phyloP scores from a whole-genome alignment of 2,329 filamentous ascomycete species.

The Incumbomyces delicatus region DNA sequence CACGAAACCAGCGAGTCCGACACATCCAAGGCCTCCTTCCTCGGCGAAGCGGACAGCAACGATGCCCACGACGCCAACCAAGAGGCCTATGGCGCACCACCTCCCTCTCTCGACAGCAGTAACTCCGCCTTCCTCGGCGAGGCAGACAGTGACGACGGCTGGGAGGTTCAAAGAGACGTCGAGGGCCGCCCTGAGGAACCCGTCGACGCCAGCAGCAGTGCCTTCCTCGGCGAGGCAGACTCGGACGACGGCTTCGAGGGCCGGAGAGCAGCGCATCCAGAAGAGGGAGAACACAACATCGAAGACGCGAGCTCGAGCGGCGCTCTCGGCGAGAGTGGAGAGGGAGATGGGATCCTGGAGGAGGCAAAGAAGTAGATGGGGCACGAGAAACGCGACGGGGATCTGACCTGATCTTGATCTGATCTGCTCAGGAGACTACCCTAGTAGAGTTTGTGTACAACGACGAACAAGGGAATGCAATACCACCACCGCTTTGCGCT shows the following conservation, averaged over 20 bases:
- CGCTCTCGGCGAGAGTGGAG: constrained; percentile 13
- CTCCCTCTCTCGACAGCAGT: constrained; percentile 10
- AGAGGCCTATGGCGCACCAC: constrained; percentile 9
- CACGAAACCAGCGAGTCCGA: too few relatives aligned
- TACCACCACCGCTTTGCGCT: too few relatives aligned
- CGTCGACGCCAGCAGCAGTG: constrained; percentile 11
- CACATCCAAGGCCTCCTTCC: constrained; percentile 9
- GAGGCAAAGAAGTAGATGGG: not conserved
- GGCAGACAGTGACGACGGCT: constrained; percentile 14
- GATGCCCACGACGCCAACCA: constrained; percentile 13
- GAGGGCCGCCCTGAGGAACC: constrained; percentile 9
- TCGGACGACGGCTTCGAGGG: constrained; percentile 17
- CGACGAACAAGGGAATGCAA: too few relatives aligned
- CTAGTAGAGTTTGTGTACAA: too few relatives aligned
- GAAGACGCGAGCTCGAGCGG: constrained; percentile 15
- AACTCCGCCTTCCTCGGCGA: constrained; percentile 16
- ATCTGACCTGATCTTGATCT: too few relatives aligned
- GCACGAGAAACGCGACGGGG: not conserved
- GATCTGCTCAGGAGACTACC: too few relatives aligned
- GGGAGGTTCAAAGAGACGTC: constrained; percentile 10
- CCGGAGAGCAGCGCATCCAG: constrained; percentile 14
- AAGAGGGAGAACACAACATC: constrained; percentile 14
- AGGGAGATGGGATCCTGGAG: not conserved
- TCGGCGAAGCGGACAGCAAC: constrained; percentile 19
- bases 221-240: constrained; percentile 15